Conservation (phyloP, 1,284 basidiomycete genomes). For the Amylostereum areolatum region DNA sequence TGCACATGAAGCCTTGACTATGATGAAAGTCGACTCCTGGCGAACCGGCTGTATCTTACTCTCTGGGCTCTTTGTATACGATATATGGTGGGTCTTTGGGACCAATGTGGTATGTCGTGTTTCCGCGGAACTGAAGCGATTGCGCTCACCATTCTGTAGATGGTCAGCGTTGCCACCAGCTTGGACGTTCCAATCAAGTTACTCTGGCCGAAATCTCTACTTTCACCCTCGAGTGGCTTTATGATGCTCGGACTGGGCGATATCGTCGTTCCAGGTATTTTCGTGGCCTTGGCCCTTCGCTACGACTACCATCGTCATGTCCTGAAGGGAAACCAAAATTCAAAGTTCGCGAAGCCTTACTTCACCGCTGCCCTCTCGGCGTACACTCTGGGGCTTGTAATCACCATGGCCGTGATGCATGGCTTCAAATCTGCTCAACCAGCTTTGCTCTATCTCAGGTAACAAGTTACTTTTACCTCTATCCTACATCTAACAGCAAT, state of each 20-base stretch:
- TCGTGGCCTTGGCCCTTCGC: conserved; percentile 84
- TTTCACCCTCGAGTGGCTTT: conserved; percentile 59
- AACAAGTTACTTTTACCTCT: conserved; percentile 19
- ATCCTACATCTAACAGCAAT: conserved; percentile 5
- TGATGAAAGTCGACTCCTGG: conserved; percentile 90
- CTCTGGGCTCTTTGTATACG: conserved; percentile 80
- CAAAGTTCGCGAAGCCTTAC: conserved; percentile 66
- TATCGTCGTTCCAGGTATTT: conserved; percentile 86
- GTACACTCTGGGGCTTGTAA: conserved; percentile 74
- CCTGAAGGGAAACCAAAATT: conserved; percentile 14
- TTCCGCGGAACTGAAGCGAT: background rate
- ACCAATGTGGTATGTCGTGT: conserved; percentile 61
- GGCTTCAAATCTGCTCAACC: conserved; percentile 79
- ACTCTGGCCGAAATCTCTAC: conserved; percentile 73
- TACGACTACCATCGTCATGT: conserved; percentile 66
- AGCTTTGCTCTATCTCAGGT: conserved; percentile 90
- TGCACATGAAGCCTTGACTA: conserved; percentile 74
- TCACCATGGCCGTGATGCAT: conserved; percentile 90
- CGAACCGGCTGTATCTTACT: conserved; percentile 83
- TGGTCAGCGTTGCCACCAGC: conserved; percentile 89
- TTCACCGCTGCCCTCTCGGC: conserved; percentile 69
- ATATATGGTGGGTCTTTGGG: conserved; percentile 86
- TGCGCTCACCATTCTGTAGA: conserved; percentile 38
- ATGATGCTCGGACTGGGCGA: conserved; percentile 94
- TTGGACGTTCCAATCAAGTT: conserved; percentile 95